Evolutionary conservation across 129 eudicot species (phyloP), one percentile per base, ranked within the genome.

Genomic region (Calendula officinalis): DNA sequence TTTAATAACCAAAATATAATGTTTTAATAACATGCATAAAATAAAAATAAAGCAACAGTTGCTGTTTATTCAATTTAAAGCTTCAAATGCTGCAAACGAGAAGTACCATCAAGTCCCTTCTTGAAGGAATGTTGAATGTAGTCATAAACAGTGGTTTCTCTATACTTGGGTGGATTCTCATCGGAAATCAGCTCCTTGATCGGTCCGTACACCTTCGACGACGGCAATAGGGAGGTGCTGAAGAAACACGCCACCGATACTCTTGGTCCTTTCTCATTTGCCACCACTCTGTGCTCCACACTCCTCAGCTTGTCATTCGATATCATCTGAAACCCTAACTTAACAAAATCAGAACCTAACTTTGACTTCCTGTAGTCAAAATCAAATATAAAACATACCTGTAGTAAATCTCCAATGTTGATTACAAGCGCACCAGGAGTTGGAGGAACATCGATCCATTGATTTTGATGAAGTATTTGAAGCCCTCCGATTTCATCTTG

Each of bases 401-500:
- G 79, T 12, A 83, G 41, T 13, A 75, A 59, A 53, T 83, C 84
- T 3, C 72, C 76, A 15, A 75, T 71, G 60, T 78, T 82, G 60
- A 82, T 58, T 5, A 82, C 63, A 5, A 82, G 76, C 0, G 76
- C 79, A 8, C 82, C 81, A 9, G 81, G 79, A 33, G 50, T 10
- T 32, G 65, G 75, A 15, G 73, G 73, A 12, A 82, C 76, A 78
- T 78, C 74, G 42, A 78, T 15, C 88, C 88, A 82, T 27, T 78
- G 74, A n/a, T 78, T 56, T 44, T 82, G 36, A 51, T 82, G 71
- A 22, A 78, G 70, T 16, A 78, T 58, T 58, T 83, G 84, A 10
- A 83, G 84, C 11, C 84, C 84, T 35, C 80, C 80, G 5, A 64
- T 75, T 59, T 75, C 71, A 17, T 79, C 84, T 68, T 79, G 88